These are phyloP conservation scores for Ogataea wickerhamii DNA, from an alignment of 805 yeast genomes.

Conservation along the genomic window DNA sequence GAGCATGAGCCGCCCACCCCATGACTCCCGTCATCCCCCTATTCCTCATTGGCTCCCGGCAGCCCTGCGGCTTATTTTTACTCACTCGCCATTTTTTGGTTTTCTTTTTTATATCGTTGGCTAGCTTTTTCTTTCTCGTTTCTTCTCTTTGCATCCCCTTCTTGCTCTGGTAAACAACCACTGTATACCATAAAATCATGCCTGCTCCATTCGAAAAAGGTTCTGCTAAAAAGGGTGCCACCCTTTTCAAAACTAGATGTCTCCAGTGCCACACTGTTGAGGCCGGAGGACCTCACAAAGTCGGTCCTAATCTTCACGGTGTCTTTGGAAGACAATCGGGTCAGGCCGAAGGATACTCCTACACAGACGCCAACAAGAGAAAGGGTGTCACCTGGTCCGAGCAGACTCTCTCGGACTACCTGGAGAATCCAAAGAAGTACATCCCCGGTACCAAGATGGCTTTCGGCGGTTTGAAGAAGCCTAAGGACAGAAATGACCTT, in stretches of 20 bases:
- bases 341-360: constrained; percentile 86
- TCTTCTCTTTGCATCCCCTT: constrained; percentile 3
- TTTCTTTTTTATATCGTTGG: background rate
- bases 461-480: constrained; percentile 98
- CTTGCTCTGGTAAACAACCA: constrained; percentile 7
- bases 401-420: constrained; percentile 89
- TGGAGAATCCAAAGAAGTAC: constrained; percentile 99
- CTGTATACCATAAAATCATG: constrained; percentile 22
- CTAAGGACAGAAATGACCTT: constrained; percentile 97
- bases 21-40: background rate
- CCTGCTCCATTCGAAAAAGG: constrained; percentile 46
- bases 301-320: constrained; percentile 98
- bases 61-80: background rate
- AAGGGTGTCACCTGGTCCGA: constrained; percentile 87
- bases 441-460: constrained; percentile 99
- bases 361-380: constrained; percentile 97
- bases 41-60: constrained; percentile 1
- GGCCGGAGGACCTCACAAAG: constrained; percentile 95
- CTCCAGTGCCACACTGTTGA: constrained; percentile 98
- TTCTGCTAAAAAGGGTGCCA: constrained; percentile 92
- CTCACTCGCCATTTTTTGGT: background rate
- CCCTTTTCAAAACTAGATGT: constrained; percentile 97
- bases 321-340: constrained; percentile 91
- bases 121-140: constrained; percentile 3
- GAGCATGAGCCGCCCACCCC: background rate